Percentiles rank a stretch among this genome's conserved stretches.
Conservation (phyloP, 1,284 basidiomycete species). For the Ceratobasidium sp. region DNA sequence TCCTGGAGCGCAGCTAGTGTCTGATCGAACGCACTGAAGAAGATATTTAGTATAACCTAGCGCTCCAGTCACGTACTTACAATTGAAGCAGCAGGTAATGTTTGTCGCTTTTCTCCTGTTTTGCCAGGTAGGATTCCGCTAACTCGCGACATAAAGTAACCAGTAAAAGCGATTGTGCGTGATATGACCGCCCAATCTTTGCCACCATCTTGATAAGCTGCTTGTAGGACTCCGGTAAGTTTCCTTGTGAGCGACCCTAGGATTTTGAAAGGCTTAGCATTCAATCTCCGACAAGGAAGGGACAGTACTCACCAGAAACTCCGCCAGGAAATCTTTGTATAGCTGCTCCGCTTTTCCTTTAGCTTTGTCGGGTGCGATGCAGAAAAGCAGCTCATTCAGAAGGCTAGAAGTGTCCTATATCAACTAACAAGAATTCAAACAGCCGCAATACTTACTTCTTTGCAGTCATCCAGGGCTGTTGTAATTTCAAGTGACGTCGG, state of each 20-base stretch:
- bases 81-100: conserved; percentile 5
- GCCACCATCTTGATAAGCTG: conserved; percentile 1
- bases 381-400: no score
- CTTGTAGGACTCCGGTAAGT: conserved; percentile 13
- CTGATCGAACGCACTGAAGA: no score
- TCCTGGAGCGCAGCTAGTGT: no score
- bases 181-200: conserved; percentile 6
- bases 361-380: no score
- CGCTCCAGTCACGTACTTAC: background rate
- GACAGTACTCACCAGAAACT: no score
- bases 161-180: conserved; percentile 27
- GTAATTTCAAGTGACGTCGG: background rate
- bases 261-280: background rate
- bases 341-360: no score
- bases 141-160: conserved; percentile 5
- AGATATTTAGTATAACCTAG: no score
- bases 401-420: background rate
- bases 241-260: background rate
- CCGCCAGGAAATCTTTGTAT: no score
- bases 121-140: background rate
- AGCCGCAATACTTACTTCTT: background rate
- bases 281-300: no score
- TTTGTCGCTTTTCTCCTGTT: background rate
- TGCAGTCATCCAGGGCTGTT: background rate
- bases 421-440: background rate